These are phyloP conservation scores for Amanita phalloides DNA, from an alignment of 768 basidiomycete genomes.

Conservation along the genomic window DNA sequence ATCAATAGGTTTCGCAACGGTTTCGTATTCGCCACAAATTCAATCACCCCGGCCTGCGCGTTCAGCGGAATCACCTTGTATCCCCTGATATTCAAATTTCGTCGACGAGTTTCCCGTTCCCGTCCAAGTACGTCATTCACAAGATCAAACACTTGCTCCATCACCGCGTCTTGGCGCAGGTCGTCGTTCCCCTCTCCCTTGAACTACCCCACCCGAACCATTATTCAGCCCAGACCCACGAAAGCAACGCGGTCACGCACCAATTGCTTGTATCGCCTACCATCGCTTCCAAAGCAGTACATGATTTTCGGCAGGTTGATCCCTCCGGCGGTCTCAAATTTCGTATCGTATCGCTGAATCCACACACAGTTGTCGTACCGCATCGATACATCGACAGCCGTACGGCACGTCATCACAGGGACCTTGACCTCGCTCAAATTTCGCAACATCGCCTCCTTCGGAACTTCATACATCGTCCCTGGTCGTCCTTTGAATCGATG, in stretches of 20 bases:
- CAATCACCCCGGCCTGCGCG: constrained; percentile 71
- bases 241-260: constrained; percentile 30
- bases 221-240: background rate
- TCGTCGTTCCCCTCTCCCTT: constrained; percentile 91
- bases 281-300: constrained; percentile 57
- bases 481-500: constrained; percentile 3
- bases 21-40: constrained; percentile 78
- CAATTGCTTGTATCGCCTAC: constrained; percentile 62
- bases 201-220: constrained; percentile 39
- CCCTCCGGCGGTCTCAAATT: constrained; percentile 65
- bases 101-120: constrained; percentile 68
- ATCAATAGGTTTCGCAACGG: constrained; percentile 55
- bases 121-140: constrained; percentile 67
- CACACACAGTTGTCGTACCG: constrained; percentile 62
- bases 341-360: constrained; percentile 49
- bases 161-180: constrained; percentile 92
- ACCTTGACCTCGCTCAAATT: constrained; percentile 47
- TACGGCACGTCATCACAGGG: constrained; percentile 74
- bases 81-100: constrained; percentile 64
- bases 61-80: constrained; percentile 89
- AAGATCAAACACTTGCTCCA: constrained; percentile 95
- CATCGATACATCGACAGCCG: constrained; percentile 58
- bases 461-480: constrained; percentile 24
- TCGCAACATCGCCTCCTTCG: constrained; percentile 31
- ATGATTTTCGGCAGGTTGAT: constrained; percentile 76